Conservation (phyloP, 225 moss, liverwort and hornwort species). For the Thuidium tamariscinum region DNA sequence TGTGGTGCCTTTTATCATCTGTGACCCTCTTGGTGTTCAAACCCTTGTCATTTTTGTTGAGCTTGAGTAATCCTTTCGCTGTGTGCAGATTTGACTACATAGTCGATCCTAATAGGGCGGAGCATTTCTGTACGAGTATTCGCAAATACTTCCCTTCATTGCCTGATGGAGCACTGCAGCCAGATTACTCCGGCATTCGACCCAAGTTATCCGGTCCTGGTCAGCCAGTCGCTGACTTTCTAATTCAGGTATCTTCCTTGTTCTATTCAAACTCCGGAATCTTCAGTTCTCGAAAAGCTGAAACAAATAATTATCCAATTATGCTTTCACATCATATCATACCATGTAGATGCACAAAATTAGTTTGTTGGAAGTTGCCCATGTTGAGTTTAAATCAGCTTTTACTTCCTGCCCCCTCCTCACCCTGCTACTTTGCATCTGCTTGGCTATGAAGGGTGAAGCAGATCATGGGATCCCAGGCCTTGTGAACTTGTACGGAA, state of each 20-base stretch:
- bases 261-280: not conserved
- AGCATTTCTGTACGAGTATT: conserved; percentile 60
- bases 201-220: conserved; percentile 77
- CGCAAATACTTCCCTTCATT: conserved; percentile 77
- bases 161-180: conserved; percentile 63
- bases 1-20: not conserved
- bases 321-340: not conserved
- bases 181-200: conserved; percentile 83
- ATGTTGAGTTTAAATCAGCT: not conserved
- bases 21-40: not conserved
- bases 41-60: not conserved
- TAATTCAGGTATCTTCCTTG: conserved; percentile 57
- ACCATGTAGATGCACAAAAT: not conserved
- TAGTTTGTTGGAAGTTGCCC: not conserved
- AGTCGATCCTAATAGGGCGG: conserved; percentile 60
- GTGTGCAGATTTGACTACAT: conserved; percentile 69
- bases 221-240: conserved; percentile 62
- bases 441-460: conserved; percentile 57
- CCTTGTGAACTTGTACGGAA: conserved; percentile 75
- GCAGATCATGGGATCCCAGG: conserved; percentile 68
- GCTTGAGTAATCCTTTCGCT: not conserved
- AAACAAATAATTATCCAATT: not conserved
- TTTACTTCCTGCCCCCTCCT: not conserved
- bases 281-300: not conserved
- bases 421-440: not conserved